Evolutionary conservation across 1,139 yeast species (phyloP).

Genomic region (Yamadazyma membranifaciens): DNA sequence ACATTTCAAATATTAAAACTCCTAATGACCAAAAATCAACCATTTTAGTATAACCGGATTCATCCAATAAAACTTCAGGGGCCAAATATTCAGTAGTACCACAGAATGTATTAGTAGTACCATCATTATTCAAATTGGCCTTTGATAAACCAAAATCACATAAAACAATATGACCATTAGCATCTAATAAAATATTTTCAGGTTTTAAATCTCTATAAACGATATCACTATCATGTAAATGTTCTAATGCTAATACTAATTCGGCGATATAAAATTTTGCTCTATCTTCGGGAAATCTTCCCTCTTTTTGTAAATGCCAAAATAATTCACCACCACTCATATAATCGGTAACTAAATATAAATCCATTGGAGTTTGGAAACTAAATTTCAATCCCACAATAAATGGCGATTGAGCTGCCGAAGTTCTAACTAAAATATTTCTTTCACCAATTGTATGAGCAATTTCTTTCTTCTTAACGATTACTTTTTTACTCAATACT

Average conservation of each 20-base stretch:
- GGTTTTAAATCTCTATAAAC: conserved; percentile 95
- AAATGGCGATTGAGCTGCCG: conserved; percentile 80
- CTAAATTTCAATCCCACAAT: conserved; percentile 94
- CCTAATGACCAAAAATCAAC: conserved; percentile 87
- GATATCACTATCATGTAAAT: conserved; percentile 87
- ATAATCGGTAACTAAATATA: conserved; percentile 91
- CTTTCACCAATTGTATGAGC: conserved; percentile 98
- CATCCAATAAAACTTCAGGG: conserved; percentile 78
- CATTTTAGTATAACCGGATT: conserved; percentile 82
- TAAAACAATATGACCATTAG: conserved; percentile 93
- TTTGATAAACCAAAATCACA: conserved; percentile 97
- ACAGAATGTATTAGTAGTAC: conserved; percentile 95
- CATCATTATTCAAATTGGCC: conserved; percentile 82
- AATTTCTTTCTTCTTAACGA: conserved; percentile 93
- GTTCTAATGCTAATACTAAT: conserved; percentile 85
- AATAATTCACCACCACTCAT: conserved; percentile 98
- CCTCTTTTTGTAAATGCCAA: conserved; percentile 97
- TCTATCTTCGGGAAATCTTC: conserved; percentile 86
- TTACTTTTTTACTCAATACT: conserved; percentile 87
- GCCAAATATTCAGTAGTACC: conserved; percentile 94
- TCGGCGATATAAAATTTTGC: conserved; percentile 97
- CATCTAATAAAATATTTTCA: conserved; percentile 88
- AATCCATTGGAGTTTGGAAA: conserved; percentile 89
- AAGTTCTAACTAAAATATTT: conserved; percentile 85
- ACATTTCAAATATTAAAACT: conserved; percentile 79